Conservation (phyloP, 2,329 filamentous ascomycete genomes). For the Hymenoscyphus fructigenus region DNA sequence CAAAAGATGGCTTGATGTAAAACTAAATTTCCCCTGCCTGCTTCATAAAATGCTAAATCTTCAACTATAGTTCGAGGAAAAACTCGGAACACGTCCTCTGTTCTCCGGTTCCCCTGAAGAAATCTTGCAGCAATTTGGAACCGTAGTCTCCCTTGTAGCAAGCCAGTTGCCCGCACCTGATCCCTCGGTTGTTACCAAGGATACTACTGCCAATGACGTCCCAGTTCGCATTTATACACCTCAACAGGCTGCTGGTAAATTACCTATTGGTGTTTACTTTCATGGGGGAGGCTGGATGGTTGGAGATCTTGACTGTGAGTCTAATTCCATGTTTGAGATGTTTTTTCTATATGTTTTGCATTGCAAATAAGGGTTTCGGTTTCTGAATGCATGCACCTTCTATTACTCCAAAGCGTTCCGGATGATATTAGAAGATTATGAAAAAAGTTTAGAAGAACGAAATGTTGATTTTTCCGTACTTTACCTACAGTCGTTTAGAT, state of each 20-base stretch:
- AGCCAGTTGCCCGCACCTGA: conserved; percentile 23
- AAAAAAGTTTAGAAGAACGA: no score
- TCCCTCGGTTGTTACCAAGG: conserved; percentile 16
- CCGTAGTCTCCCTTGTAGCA: conserved; percentile 14
- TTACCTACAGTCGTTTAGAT: no score
- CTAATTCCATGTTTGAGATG: no score
- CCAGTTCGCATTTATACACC: conserved; percentile 32
- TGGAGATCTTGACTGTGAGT: conserved; percentile 36
- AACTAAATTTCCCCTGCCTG: background rate
- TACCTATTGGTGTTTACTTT: conserved; percentile 39
- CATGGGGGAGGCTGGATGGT: conserved; percentile 40
- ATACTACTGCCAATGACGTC: conserved; percentile 21
- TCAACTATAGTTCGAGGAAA: conserved; percentile 24
- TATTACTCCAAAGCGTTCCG: no score
- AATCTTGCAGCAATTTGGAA: conserved; percentile 23
- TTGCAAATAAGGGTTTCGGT: no score
- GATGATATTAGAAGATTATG: no score
- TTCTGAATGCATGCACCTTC: no score
- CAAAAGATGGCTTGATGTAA: conserved; percentile 29
- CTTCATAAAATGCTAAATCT: background rate
- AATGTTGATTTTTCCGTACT: no score
- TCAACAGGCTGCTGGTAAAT: conserved; percentile 15
- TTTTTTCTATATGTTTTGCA: no score
- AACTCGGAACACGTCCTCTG: conserved; percentile 22
- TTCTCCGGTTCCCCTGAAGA: conserved; percentile 19